Evolutionary conservation across 352 stramenopile species (phyloP), one percentile per base, ranked within the genome.

Genomic region (Aphanomyces cochlioides): DNA sequence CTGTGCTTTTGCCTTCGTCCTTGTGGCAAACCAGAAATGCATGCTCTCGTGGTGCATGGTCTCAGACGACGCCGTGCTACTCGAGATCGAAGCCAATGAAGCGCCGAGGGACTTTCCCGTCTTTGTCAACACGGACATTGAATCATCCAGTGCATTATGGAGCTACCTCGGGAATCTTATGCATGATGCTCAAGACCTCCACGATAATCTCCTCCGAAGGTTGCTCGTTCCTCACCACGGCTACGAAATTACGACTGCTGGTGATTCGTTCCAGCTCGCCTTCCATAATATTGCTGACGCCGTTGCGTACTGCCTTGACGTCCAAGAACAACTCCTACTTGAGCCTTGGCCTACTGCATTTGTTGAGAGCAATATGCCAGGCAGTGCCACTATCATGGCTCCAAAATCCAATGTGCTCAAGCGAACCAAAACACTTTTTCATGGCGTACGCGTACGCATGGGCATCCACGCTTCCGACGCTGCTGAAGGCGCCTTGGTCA

Each of bases 381-480:
- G 1, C 81, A 77, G 8, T 21, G 53, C 6, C 69, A 75, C 19
- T 69, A 76, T 80, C 79, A 48, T 76, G 69, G 4, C 80, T 76
- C 59, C 77, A 65, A 7, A 84, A 81, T 67, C 38, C 19, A 17
- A 28, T 28, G 28, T 67, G 59, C 21, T 67, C 7, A 67, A 78
- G 64, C 64, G 47, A 8, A 15, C 37, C 7, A 53, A 78, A 7
- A 50, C 77, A 28, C 60, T 93, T 28, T 91, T 93, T 47, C 75
- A 74, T 10, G 85, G 85, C 7, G 75, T 92, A 7, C 79, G 85
- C 21, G 83, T 93, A 5, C 85, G 85, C 1, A 93, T 93, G 85
- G 83, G 85, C 1, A 84, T 91, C 61, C 85, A 93, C 74, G 85
- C 90, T 38, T 80, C 81, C 6, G 82, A 79, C 10, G 58, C 77